phyloP scores from a whole-genome alignment of 352 stramenopile species.

The Phytophthora palmivora region DNA sequence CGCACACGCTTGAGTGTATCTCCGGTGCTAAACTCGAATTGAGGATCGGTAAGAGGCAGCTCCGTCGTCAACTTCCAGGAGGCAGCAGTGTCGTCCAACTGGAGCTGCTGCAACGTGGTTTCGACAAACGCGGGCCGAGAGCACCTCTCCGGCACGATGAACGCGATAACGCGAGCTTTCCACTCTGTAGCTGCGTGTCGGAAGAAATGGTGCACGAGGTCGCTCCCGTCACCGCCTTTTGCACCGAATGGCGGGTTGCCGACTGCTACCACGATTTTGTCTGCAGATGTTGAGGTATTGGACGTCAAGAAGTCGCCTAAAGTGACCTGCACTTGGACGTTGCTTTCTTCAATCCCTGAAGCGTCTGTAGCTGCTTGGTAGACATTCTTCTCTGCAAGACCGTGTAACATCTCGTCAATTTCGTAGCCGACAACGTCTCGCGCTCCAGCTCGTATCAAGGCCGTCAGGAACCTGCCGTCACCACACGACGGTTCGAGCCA shows the following conservation, averaged over 20 bases:
- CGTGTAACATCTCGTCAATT: conserved; percentile 50
- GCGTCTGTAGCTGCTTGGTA: conserved; percentile 2
- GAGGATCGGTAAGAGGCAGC: conserved; percentile 44
- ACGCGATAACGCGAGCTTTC: conserved; percentile 58
- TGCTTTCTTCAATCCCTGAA: not conserved
- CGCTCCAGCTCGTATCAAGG: conserved; percentile 49
- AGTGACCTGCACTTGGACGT: conserved; percentile 34
- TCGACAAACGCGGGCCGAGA: conserved; percentile 46
- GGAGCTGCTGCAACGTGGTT: conserved; percentile 41
- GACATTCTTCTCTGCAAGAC: conserved; percentile 24
- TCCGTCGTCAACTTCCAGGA: conserved; percentile 43
- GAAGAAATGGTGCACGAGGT: conserved; percentile 70
- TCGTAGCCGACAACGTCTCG: conserved; percentile 62
- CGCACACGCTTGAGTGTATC: conserved; percentile 54
- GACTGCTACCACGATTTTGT: conserved; percentile 49
- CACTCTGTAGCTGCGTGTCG: conserved; percentile 55
- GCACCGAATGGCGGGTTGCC: conserved; percentile 79
- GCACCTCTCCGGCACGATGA: conserved; percentile 78
- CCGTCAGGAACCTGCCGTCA: conserved; percentile 60
- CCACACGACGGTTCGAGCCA: conserved; percentile 84
- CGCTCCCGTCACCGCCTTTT: conserved; percentile 28
- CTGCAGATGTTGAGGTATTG: conserved; percentile 9
- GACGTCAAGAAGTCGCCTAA: conserved; percentile 66
- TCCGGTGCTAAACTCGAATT: conserved; percentile 66
- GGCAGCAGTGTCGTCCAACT: not conserved